These are phyloP conservation scores for Eucalyptus marginata DNA, from an alignment of 345 rosid genomes.

Conservation along the genomic window DNA sequence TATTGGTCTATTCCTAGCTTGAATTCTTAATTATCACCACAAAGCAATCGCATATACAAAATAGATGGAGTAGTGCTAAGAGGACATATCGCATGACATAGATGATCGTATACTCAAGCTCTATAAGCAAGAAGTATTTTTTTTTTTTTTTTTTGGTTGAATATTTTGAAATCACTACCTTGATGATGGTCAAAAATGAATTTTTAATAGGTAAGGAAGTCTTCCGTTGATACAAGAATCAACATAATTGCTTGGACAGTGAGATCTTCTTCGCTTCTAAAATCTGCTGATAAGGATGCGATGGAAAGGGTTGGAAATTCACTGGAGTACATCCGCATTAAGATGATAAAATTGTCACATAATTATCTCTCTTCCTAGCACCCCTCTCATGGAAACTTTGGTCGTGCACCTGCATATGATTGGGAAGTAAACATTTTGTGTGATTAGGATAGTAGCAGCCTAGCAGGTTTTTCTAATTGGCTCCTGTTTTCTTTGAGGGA, in stretches of 20 bases:
- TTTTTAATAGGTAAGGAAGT: background rate
- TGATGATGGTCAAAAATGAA: background rate
- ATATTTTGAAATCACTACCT: background rate
- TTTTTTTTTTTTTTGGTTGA: background rate
- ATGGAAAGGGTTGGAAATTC: too few species aligned
- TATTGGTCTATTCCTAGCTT: background rate
- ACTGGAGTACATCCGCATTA: too few species aligned
- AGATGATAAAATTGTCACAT: too few species aligned
- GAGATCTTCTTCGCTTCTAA: background rate
- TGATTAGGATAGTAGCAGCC: too few species aligned
- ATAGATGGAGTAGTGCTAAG: background rate
- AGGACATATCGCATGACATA: background rate
- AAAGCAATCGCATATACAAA: background rate
- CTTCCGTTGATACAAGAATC: background rate
- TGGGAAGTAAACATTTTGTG: too few species aligned
- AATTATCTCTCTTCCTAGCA: background rate
- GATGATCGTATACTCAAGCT: background rate
- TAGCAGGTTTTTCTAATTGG: background rate
- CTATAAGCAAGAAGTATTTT: fast-evolving
- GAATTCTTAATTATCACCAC: background rate
- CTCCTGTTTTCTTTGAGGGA: background rate
- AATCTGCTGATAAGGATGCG: background rate
- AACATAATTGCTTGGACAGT: background rate
- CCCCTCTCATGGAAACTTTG: background rate
- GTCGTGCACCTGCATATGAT: background rate